phyloP scores from a whole-genome alignment of 1,139 yeast genomes.

The Yamadazyma sp. region DNA sequence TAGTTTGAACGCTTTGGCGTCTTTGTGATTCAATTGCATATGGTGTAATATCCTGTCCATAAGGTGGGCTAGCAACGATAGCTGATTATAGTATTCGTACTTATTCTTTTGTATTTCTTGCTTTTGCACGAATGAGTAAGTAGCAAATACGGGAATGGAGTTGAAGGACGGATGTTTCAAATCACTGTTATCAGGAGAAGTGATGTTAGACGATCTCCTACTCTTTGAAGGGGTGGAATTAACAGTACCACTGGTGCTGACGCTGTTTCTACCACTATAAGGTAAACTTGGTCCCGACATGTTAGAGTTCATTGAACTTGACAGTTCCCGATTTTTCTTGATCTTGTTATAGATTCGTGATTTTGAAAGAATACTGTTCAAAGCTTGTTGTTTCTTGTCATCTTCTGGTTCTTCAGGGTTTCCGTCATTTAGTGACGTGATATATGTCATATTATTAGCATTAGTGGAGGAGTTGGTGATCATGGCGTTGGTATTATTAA shows the following conservation, averaged over 20 bases:
- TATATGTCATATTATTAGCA: constrained; percentile 3
- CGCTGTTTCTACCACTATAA: constrained; percentile 15
- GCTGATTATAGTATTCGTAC: constrained; percentile 38
- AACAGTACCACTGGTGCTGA: constrained; percentile 21
- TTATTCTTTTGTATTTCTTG: constrained; percentile 36
- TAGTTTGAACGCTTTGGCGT: constrained; percentile 25
- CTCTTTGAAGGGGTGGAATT: constrained; percentile 9
- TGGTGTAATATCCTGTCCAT: constrained; percentile 16
- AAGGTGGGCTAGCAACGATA: constrained; percentile 20
- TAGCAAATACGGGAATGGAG: constrained; percentile 12
- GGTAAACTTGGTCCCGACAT: constrained; percentile 16
- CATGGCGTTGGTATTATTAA: constrained; percentile 1
- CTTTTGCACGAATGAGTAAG: constrained; percentile 22
- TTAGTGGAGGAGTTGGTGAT: constrained; percentile 2
- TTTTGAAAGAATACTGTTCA: constrained; percentile 36
- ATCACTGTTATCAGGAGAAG: constrained; percentile 12
- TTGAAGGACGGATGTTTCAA: constrained; percentile 10
- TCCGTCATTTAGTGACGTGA: constrained; percentile 1
- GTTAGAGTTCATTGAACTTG: constrained; percentile 29
- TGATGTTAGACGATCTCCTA: constrained; percentile 11
- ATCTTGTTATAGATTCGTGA: constrained; percentile 38
- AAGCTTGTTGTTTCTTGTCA: constrained; percentile 22
- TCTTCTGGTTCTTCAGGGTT: constrained; percentile 14
- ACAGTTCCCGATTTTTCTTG: constrained; percentile 41
- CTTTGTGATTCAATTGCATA: constrained; percentile 12